Conservation (phyloP, 177 flowering plant genomes). For the Vitis hybrid region DNA sequence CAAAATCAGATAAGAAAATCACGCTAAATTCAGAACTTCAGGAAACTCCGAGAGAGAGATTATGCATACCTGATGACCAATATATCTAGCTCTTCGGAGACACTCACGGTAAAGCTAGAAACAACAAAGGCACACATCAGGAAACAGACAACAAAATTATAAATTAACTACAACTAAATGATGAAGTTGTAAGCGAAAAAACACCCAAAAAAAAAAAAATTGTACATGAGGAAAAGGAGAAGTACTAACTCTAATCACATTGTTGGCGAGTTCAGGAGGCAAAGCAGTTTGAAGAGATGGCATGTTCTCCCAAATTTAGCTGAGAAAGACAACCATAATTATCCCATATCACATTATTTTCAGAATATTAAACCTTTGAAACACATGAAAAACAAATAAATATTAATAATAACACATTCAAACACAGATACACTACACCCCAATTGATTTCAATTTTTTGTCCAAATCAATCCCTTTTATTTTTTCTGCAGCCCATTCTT, state of each 20-base stretch:
- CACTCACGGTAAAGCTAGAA: conserved; percentile 88
- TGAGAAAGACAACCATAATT: no score
- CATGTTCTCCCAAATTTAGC: conserved; percentile 31
- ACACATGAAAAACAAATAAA: no score
- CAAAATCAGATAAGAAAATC: not conserved
- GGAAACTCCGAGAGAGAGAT: not conserved
- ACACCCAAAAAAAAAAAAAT: not conserved
- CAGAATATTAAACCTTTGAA: no score
- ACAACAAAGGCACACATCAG: conserved; percentile 3
- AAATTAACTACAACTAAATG: not conserved
- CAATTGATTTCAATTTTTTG: no score
- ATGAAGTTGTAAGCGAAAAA: not conserved
- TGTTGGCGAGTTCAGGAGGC: conserved; percentile 91
- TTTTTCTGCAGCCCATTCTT: no score
- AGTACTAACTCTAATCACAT: conserved; percentile 61
- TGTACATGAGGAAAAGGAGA: not conserved
- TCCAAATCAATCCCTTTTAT: no score
- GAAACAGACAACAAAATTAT: not conserved
- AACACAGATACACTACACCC: no score
- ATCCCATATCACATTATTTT: no score
- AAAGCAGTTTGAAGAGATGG: conserved; percentile 85
- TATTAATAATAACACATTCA: no score
- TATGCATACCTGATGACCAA: conserved; percentile 66
- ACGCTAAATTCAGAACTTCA: not conserved
- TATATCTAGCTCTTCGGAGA: conserved; percentile 75